A percentile compares a stretch with the other conserved stretches of the same genome.
These are phyloP conservation scores for Solanum ahanhuiri DNA, from an alignment of 257 asterid species.

Conservation along the genomic window DNA sequence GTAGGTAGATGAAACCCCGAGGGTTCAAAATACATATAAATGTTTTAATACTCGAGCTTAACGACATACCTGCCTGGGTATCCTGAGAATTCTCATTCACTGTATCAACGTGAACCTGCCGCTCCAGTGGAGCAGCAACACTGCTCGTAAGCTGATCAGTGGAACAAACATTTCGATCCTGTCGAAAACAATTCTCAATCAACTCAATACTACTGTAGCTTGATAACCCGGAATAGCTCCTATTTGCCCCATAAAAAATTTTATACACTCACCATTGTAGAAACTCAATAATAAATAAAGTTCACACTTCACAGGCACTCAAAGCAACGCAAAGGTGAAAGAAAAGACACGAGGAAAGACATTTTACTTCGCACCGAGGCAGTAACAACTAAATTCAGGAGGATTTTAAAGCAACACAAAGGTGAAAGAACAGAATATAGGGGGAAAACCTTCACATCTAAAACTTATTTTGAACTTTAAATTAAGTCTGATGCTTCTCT, in stretches of 20 bases:
- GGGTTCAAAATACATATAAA: background rate
- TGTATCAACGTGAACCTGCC: constrained; percentile 7
- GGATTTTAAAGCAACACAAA: background rate
- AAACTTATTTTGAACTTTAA: background rate
- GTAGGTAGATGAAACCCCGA: background rate
- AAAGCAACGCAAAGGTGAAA: background rate
- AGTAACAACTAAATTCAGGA: background rate
- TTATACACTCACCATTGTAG: background rate
- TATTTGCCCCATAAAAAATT: background rate
- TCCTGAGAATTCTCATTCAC: background rate
- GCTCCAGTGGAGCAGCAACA: background rate
- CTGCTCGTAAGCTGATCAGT: background rate
- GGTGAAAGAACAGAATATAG: background rate
- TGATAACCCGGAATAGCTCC: background rate
- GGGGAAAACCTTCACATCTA: background rate
- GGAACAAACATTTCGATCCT: constrained; percentile 13
- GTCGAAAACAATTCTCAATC: background rate
- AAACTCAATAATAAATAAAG: background rate
- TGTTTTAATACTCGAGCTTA: background rate
- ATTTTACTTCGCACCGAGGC: background rate
- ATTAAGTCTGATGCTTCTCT: background rate
- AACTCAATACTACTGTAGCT: background rate
- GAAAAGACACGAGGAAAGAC: background rate
- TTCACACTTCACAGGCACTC: background rate
- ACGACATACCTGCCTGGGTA: constrained; percentile 11